A percentile compares a stretch with the other conserved stretches of the same genome.
These are phyloP conservation scores for Suillus occidentalis DNA, from an alignment of 768 basidiomycete species.

Conservation along the genomic window DNA sequence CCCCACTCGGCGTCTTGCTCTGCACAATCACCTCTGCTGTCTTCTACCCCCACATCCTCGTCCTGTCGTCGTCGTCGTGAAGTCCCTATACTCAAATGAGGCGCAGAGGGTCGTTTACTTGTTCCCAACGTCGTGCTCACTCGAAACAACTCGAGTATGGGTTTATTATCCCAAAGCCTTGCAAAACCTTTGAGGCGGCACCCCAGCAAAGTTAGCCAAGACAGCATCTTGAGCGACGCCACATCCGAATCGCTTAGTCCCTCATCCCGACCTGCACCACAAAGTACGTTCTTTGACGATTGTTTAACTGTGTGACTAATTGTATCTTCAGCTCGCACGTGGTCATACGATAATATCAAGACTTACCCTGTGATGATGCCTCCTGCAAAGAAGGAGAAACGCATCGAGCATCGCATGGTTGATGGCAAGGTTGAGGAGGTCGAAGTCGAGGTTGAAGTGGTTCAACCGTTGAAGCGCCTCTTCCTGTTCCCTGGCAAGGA, in stretches of 20 bases:
- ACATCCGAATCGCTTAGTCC: conserved; percentile 22
- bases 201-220: conserved; percentile 41
- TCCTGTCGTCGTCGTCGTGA: conserved; percentile 43
- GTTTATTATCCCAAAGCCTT: conserved; percentile 25
- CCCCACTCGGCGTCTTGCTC: conserved; percentile 35
- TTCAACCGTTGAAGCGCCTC: conserved; percentile 58
- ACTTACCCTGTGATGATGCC: conserved; percentile 59
- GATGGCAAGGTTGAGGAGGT: conserved; percentile 52
- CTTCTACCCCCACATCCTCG: conserved; percentile 32
- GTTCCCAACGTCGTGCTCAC: conserved; percentile 44
- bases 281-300: conserved; percentile 43
- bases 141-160: conserved; percentile 36
- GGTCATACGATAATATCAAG: conserved; percentile 74
- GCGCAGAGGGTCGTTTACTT: conserved; percentile 65
- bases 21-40: conserved; percentile 36
- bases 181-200: conserved; percentile 42
- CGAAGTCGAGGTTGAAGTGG: conserved; percentile 55
- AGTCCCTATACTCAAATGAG: conserved; percentile 54
- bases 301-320: conserved; percentile 8
- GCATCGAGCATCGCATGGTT: conserved; percentile 47
- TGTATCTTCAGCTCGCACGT: conserved; percentile 54
- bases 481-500: conserved; percentile 65
- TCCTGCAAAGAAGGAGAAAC: conserved; percentile 54
- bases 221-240: conserved; percentile 30
- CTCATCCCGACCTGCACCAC: conserved; percentile 43